Conservation (phyloP, 2,329 filamentous ascomycete genomes). For the Paradendryphiella salina region DNA sequence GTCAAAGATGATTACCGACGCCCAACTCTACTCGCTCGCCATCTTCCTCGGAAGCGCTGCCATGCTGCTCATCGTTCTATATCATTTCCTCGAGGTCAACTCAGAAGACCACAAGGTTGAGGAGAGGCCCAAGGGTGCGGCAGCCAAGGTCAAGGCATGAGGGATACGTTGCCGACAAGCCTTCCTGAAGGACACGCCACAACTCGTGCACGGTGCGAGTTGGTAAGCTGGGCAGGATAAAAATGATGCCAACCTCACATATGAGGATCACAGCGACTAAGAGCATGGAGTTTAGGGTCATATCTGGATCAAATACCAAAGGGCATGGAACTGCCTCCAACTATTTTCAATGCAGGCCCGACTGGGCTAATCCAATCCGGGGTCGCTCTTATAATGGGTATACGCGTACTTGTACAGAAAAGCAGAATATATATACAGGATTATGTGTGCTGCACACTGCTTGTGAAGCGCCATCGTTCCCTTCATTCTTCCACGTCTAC, state of each 20-base stretch:
- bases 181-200: not conserved
- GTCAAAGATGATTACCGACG: slow-evolving; percentile 87
- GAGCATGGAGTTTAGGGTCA: slow-evolving; percentile 13
- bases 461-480: not conserved
- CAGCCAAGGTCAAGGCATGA: slow-evolving; percentile 36
- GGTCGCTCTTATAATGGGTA: slow-evolving; percentile 8
- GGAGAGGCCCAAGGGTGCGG: slow-evolving; percentile 34
- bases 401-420: slow-evolving; percentile 10
- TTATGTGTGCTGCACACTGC: not conserved
- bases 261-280: not conserved
- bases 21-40: slow-evolving; percentile 85
- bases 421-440: not conserved
- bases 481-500: slow-evolving; percentile 37
- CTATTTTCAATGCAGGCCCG: not conserved
- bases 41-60: slow-evolving; percentile 88
- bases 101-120: slow-evolving; percentile 58
- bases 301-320: not conserved
- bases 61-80: slow-evolving; percentile 90
- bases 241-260: slow-evolving; percentile 1
- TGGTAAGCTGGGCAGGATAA: not conserved
- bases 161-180: not conserved
- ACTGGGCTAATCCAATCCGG: not conserved
- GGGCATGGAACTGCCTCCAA: not conserved
- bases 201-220: not conserved
- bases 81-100: slow-evolving; percentile 97